Evolutionary conservation across 73 alveolate genomes (phyloP).

Genomic region (Paramecium biaurelia): DNA sequence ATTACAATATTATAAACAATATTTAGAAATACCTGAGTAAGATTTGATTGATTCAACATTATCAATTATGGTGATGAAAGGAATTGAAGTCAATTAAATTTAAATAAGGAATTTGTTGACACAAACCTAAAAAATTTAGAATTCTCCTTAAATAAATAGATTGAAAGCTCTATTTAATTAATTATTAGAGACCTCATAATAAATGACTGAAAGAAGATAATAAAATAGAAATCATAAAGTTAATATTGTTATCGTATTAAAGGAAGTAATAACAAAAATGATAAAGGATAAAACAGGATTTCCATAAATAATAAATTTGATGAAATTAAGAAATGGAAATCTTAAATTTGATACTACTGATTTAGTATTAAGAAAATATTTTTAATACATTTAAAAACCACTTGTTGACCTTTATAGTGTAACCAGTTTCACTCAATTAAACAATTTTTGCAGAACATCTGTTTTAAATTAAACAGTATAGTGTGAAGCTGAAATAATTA

Average conservation of each 20-base stretch:
- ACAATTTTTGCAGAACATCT: not conserved
- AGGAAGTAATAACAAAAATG: not conserved
- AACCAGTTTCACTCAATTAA: not conserved
- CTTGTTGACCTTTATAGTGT: not conserved
- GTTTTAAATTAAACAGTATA: not conserved
- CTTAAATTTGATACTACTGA: not conserved
- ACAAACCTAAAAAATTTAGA: not conserved
- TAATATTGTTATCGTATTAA: not conserved
- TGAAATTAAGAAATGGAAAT: not conserved
- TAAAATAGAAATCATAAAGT: not conserved
- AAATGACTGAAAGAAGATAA: not conserved
- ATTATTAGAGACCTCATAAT: not conserved
- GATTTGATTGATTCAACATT: conserved; percentile 5
- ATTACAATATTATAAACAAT: not conserved
- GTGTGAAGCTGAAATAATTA: not conserved
- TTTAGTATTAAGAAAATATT: not conserved
- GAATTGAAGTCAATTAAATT: not conserved
- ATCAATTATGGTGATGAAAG: not conserved
- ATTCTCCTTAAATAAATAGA: not conserved
- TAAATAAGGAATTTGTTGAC: not conserved
- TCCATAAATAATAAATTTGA: not conserved
- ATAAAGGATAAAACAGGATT: not conserved
- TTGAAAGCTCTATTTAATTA: not conserved
- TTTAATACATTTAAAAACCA: not conserved
- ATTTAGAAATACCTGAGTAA: not conserved